Conservation (phyloP, 306 rosid species). For the Ormosia emarginata region DNA sequence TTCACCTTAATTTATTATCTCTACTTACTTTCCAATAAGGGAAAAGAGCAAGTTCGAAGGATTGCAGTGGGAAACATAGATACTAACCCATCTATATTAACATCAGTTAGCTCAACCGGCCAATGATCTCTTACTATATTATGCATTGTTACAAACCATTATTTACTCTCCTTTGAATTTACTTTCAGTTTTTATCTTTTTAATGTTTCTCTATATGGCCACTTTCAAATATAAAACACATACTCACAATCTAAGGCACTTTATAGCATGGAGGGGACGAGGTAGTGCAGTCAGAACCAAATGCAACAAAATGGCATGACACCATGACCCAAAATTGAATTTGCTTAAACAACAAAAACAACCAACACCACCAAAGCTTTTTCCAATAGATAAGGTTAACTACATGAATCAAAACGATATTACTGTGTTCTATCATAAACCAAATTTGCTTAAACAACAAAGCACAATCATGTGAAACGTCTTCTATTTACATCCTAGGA, state of each 20-base stretch:
- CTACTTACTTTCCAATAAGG: no score
- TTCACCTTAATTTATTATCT: no score
- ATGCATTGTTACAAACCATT: not conserved
- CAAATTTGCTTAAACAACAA: slow-evolving; percentile 12
- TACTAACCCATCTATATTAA: no score
- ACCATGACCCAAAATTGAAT: not conserved
- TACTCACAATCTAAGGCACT: no score
- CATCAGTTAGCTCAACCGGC: not conserved
- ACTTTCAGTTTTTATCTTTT: not conserved
- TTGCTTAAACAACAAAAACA: not conserved
- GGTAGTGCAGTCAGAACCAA: not conserved
- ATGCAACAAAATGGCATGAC: not conserved
- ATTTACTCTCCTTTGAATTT: not conserved
- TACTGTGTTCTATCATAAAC: no score
- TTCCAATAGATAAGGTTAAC: no score
- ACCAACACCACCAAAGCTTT: no score
- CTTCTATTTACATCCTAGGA: slow-evolving; percentile 24
- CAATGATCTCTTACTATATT: not conserved
- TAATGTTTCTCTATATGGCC: not conserved
- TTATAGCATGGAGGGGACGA: not conserved
- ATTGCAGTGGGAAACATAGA: no score
- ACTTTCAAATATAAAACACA: not conserved
- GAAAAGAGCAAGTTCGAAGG: no score
- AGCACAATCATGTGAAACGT: not conserved
- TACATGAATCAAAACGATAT: no score